phyloP scores from a whole-genome alignment of 2,329 filamentous ascomycete genomes.

The Cladophialophora immunda region DNA sequence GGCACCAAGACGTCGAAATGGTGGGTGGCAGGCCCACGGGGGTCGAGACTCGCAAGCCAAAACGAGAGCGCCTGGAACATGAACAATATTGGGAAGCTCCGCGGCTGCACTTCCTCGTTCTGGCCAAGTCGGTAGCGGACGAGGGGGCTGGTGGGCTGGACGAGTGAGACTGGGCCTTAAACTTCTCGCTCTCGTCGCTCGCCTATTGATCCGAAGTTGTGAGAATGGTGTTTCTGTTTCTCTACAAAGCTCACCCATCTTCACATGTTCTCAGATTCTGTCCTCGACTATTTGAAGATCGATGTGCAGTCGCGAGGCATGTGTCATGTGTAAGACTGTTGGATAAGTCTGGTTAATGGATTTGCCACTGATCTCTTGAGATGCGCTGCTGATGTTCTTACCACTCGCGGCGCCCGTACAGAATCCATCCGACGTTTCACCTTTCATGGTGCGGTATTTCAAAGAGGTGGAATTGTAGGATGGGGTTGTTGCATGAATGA shows the following conservation, averaged over 20 bases:
- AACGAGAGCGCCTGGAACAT: background rate
- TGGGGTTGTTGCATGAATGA: background rate
- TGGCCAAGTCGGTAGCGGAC: background rate
- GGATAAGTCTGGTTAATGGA: no score
- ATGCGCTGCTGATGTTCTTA: background rate
- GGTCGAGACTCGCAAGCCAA: background rate
- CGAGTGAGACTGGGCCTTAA: background rate
- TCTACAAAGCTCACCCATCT: background rate
- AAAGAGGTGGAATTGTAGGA: background rate
- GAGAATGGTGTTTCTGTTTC: background rate
- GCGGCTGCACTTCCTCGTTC: conserved; percentile 3
- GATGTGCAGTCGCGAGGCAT: background rate
- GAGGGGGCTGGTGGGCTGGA: background rate
- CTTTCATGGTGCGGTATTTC: background rate
- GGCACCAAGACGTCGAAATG: background rate
- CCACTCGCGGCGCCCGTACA: background rate
- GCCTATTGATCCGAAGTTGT: conserved; percentile 1
- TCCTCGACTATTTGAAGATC: background rate
- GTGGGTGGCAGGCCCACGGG: background rate
- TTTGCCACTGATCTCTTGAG: background rate
- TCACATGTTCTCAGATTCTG: background rate
- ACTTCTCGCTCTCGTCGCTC: background rate
- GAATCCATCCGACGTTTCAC: background rate
- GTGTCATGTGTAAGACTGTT: no score
- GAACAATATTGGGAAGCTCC: background rate